Percentiles rank a stretch among this genome's conserved stretches.
Evolutionary conservation across 1,139 yeast genomes (phyloP).

Genomic region (Dujonia santamariae): DNA sequence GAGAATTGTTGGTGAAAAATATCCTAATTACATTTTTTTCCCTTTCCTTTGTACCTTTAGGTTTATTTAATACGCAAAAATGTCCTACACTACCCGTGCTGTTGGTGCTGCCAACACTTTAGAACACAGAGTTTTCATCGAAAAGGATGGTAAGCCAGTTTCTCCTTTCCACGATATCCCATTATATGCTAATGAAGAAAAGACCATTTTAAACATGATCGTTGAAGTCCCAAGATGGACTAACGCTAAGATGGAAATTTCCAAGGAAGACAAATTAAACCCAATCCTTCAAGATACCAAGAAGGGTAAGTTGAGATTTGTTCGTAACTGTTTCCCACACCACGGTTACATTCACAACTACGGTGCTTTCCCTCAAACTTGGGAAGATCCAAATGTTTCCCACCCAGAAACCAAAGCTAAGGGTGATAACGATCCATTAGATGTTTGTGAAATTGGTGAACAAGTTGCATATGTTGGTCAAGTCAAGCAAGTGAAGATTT

Average conservation of each 20-base stretch:
- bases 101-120: slow-evolving; percentile 89
- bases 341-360: slow-evolving; percentile 91
- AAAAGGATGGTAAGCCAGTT: slow-evolving; percentile 45
- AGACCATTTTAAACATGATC: slow-evolving; percentile 76
- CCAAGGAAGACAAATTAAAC: slow-evolving; percentile 69
- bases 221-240: slow-evolving; percentile 97
- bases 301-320: slow-evolving; percentile 80
- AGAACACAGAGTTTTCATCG: slow-evolving; percentile 75
- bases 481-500: slow-evolving; percentile 79
- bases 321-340: slow-evolving; percentile 84
- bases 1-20: too few species aligned
- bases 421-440: slow-evolving; percentile 97
- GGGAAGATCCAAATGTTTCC: slow-evolving; percentile 77
- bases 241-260: slow-evolving; percentile 89
- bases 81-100: slow-evolving; percentile 79
- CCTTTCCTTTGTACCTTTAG: too few species aligned
- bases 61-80: slow-evolving; percentile 18
- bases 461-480: slow-evolving; percentile 67
- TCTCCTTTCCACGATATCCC: slow-evolving; percentile 85
- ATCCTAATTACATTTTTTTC: too few species aligned
- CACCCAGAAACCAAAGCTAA: slow-evolving; percentile 78
- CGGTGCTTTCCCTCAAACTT: slow-evolving; percentile 93
- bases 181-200: slow-evolving; percentile 58
- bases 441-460: slow-evolving; percentile 92
- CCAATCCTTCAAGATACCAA: slow-evolving; percentile 90